phyloP scores from a whole-genome alignment of 2,329 filamentous ascomycete species.

The Neofusicoccum sp. region DNA sequence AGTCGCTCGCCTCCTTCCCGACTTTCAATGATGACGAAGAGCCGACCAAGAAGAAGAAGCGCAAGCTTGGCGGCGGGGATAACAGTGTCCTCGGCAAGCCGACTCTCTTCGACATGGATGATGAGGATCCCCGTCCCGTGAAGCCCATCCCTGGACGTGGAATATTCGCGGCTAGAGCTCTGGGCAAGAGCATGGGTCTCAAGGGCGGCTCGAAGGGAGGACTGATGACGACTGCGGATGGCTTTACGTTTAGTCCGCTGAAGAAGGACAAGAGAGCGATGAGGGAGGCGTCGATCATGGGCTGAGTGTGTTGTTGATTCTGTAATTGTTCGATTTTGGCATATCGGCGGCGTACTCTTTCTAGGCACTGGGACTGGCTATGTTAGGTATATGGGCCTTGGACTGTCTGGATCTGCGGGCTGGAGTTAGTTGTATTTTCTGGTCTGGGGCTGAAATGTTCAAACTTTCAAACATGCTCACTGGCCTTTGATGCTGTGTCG shows the following conservation, averaged over 20 bases:
- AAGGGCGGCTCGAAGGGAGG: constrained; percentile 35
- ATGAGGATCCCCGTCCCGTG: constrained; percentile 29
- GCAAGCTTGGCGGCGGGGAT: constrained; percentile 65
- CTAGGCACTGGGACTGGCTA: neutral
- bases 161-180: constrained; percentile 37
- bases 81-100: constrained; percentile 24
- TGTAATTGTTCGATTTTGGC: neutral
- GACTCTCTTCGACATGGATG: constrained; percentile 67
- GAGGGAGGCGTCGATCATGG: constrained; percentile 16
- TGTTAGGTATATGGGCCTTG: neutral
- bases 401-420: neutral
- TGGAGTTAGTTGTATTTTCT: neutral
- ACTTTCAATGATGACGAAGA: constrained; percentile 41
- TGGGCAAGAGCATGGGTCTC: constrained; percentile 33
- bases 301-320: neutral
- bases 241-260: constrained; percentile 39
- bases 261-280: constrained; percentile 38
- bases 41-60: constrained; percentile 62
- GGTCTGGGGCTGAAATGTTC: neutral
- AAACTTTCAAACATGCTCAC: neutral
- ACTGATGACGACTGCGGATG: constrained; percentile 37
- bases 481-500: too few species aligned
- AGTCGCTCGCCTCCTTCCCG: constrained; percentile 48
- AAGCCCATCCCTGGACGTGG: constrained; percentile 37
- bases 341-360: neutral